Evolutionary conservation across 1,284 basidiomycete genomes (phyloP), one percentile per base, ranked within the genome.

Genomic region (Irpex sp.): DNA sequence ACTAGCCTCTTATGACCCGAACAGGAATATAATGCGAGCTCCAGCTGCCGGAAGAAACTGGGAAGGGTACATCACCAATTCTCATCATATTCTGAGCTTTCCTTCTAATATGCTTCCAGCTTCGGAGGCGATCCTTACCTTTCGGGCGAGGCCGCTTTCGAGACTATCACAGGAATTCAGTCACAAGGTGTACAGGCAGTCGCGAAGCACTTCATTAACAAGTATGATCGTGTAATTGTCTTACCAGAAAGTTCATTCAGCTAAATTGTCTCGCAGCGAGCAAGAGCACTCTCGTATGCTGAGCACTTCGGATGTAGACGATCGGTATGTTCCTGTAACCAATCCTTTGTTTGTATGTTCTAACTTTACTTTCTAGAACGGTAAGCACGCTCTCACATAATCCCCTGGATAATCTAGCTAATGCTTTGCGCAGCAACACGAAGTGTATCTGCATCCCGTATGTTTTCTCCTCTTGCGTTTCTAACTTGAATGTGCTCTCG

Each of bases 11-110:
- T 35, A 21, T 39, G 64, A 63, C 33, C 37, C 7, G 75, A 84
- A 39, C 64, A 83, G 80, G 81, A 83, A 84, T 68, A 68, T 88
- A 56, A 80, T 79, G 54, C 80, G 89, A 13, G 79, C 79, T 1
- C 83, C 87, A 11, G 82, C 82, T 19, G 84, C 79, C 19, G 89
- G 90, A 0, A 77, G 89, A 19, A 85, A 85, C 68, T 92, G 87
- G 87, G 89, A 92, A 78, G 84, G 83, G 72, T 86, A 62, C 62
- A 70, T 83, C 6, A 8, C 13, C 31, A 57, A 8, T 33, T 35
- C 47, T 51, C 19, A 33, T 35, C n/a, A 56, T 35, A 9, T 13
- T 11, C 26, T 15, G 35, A 11, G 13, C 13, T 53, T 36, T 33
- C 36, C 83, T 69, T 63, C 36, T n/a, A 54, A 9, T 37, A 58